Conservation (phyloP, 2,329 filamentous ascomycete genomes). For the Blastomyces silverae region DNA sequence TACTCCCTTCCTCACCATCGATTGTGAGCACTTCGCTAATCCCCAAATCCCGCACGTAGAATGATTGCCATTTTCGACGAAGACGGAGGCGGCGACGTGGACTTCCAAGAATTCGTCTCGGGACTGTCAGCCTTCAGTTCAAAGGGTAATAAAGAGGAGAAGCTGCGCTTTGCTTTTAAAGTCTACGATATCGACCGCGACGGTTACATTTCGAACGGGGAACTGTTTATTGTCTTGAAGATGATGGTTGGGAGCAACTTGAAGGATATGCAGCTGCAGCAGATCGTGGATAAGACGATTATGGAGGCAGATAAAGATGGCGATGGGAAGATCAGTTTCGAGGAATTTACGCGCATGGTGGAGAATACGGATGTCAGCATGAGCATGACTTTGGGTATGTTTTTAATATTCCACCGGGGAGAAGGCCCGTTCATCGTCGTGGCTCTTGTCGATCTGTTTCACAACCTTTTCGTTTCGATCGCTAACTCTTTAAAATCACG, state of each 20-base stretch:
- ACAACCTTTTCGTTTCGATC: not conserved
- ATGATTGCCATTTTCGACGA: slow-evolving; percentile 99
- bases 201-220: slow-evolving; percentile 96
- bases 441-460: not conserved
- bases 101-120: slow-evolving; percentile 97
- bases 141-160: slow-evolving; percentile 99
- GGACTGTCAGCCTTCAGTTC: slow-evolving; percentile 92
- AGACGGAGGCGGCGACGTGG: slow-evolving; percentile 93
- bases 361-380: slow-evolving; percentile 75
- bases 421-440: not conserved
- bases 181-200: slow-evolving; percentile 99
- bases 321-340: slow-evolving; percentile 97
- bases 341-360: slow-evolving; percentile 98
- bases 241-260: slow-evolving; percentile 99
- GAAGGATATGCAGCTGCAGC: slow-evolving; percentile 97
- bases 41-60: slow-evolving; percentile 40
- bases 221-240: slow-evolving; percentile 98
- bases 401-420: slow-evolving; percentile 6
- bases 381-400: slow-evolving; percentile 60
- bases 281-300: slow-evolving; percentile 99
- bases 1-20: not conserved
- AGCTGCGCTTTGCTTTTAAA: slow-evolving; percentile 95
- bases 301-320: slow-evolving; percentile 97
- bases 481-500: slow-evolving; percentile 1
- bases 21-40: slow-evolving; percentile 7